Base-by-base conservation (phyloP, 768 basidiomycete genomes). In the Fistulinella prunicolor region DNA sequence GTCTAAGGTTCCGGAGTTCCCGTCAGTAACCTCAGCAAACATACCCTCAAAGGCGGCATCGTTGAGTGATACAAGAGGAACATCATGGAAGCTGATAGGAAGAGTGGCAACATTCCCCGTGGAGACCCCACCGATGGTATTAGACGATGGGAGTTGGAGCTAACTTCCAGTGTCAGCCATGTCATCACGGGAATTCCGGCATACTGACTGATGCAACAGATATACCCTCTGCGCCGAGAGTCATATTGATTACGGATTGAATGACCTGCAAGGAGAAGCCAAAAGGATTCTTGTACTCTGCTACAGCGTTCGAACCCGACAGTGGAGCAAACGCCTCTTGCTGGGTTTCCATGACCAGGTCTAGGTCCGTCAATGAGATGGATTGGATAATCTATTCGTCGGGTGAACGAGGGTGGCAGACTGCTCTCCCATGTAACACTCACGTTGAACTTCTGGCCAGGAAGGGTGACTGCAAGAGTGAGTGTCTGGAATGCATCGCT, bases 261-360 rank as follows among this genome's bases (percentile, higher is more conserved):
- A 81, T 62, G 20, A 85, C 82, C 57, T 86, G 83, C 44, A 88
- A 61, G 10, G 81, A 78, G 67, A 89, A 89, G 4, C 86, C 86
- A 60, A 88, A 88, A 1, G 86, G 86, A 64, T 87, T 89, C 64
- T 77, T 79, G 63, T 84, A 85, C 53, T 73, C 67, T 14, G 80
- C 82, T 3, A 81, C 45, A 0, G 81, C 81, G 42, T 70, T 64
- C 4, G 83, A 86, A 52, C 79, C 76, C 0, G 83, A 69, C n/a
- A 76, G 68, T 0, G 85, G 83, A 1, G 78, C 76, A 55, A 79
- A 86, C 0, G 79, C 72, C 60, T 87, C 71, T 43, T 73, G 71
- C 32, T 72, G 71, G 7, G 71, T 73, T 22, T 74, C 62, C 64
- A 87, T 73, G 7, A 68, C 73, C 29, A 87, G 61, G 22, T 70